Evolutionary conservation across 2,329 filamentous ascomycete genomes (phyloP).

Genomic region (Calonectria montana): DNA sequence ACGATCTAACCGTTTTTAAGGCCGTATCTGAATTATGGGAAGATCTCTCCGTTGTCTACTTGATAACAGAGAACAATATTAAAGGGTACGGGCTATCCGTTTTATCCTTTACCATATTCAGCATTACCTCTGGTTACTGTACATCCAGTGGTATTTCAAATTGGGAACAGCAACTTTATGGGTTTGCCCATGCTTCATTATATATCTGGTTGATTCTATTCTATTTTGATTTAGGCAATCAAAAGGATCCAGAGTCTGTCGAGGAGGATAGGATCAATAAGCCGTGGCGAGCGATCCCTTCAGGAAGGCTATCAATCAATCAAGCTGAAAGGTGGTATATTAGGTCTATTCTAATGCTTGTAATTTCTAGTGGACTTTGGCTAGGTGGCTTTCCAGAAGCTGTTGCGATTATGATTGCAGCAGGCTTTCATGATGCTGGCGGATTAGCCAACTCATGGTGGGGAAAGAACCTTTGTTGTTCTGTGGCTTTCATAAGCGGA

Average conservation of each 20-base stretch:
- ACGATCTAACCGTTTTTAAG: neutral
- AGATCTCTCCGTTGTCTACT: neutral
- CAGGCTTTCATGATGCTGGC: neutral
- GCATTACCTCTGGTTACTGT: neutral
- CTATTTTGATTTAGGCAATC: neutral
- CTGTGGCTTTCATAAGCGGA: neutral
- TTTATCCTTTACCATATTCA: neutral
- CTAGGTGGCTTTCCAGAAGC: slow-evolving; percentile 1
- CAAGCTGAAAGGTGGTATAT: neutral
- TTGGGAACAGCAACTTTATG: neutral
- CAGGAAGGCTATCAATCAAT: neutral
- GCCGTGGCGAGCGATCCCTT: slow-evolving; percentile 1
- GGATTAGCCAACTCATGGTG: neutral
- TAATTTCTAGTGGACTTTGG: neutral
- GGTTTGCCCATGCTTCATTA: neutral
- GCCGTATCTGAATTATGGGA: neutral
- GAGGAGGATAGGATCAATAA: slow-evolving; percentile 4
- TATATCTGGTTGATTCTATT: neutral
- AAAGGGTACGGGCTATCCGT: neutral
- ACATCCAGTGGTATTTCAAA: neutral
- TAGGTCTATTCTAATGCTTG: neutral
- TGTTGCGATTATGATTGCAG: neutral
- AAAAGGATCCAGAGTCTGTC: neutral
- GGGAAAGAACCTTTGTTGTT: neutral
- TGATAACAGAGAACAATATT: neutral